Base-by-base conservation (phyloP, 2,329 filamentous ascomycete species). In the Trichoderma atroviride region DNA sequence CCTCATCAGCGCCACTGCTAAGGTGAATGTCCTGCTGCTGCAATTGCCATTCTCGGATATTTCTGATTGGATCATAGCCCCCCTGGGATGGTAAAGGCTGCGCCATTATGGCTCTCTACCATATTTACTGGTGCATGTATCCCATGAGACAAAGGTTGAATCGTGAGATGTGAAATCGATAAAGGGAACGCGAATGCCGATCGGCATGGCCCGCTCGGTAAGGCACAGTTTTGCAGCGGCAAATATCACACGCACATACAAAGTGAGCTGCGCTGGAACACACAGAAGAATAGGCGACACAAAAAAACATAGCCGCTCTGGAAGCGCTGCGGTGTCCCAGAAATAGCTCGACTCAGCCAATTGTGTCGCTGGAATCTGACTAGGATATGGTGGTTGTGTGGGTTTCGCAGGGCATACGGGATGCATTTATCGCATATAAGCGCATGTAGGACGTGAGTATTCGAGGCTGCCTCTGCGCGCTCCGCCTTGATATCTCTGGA, bases 41-140 rank as follows among this genome's bases (percentile, higher is more conserved):
- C 11, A 19, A 29, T 13, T 64, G 61, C 61, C 61, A 64, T 13
- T 64, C 24, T 7, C 16, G 50, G 33, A 43, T 64, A 64, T 56
- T 35, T 9, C 9, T n/a, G 27, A 61, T 24, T 19, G 13, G 59
- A 5, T 61, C 40, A 3, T 16, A 24, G 5, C 19, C 19, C 50
- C 14, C 40, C 33, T 24, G 40, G 16, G 59, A 56, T 31, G 1
- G 50, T 3, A 31, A 37, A n/a, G 55, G 13, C 19, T 22, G 33
- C n/a, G 50, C 24, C 61, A 64, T 64, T 56, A 6, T 43, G 19
- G 24, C 52, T 11, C 27, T 10, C 0, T 13, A 10, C 5, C 53
- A 33, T 10, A 5, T n/a, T n/a, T 11, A 13, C 16, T 11, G 16
- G 16, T 11, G 14, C 24, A 10, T 14, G 5, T 33, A 7, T 4